Evolutionary conservation across 1,284 basidiomycete species (phyloP), one percentile per base, ranked within the genome.

Genomic region (Ceratobasidium sp.): DNA sequence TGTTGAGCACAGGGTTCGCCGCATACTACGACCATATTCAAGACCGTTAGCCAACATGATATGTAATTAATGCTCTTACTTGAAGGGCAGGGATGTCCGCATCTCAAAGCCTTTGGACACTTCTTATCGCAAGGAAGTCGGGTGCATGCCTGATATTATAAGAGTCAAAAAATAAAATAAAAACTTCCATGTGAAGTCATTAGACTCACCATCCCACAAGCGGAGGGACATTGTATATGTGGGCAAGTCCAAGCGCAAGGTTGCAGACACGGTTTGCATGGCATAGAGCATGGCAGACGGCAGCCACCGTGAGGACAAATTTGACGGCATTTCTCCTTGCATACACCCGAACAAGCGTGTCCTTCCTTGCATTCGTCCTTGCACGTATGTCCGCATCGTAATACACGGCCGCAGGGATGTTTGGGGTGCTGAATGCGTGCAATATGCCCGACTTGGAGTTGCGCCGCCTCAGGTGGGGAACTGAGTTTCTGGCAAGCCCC

Each of bases 31-130:
- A 47, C 10, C 33, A 69, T 13, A 20, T 37, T 10, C 8, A 58
- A 26, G 65, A 15, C 11, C 39, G 33, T 58, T 11, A 51, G 63
- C 23, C 3, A 17, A n/a, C 20, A 26, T 51, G 28, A 65, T 17
- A 17, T 8, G 26, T 6, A 31, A 23, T n/a, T 23, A 35, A 63
- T 23, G 8, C n/a, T 79, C 85, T 75, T 81, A 91, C 90, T 87
- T 35, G 91, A 92, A n/a, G 90, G 89, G 78, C 92, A 93, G 39
- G 76, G 84, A 80, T 93, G 91, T 0, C 90, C 90, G 79, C 92
- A 93, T 0, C 26, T 0, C 1, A 93, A 84, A 0, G 76, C 31
- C 6, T 84, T 83, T 17, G 81, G 77, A 78, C 92, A 94, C 0
- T 86, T 86, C 68, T 83, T 76, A 78, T 93, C 89, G 77, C 92